phyloP scores from a whole-genome alignment of 2,329 filamentous ascomycete genomes.

The Cladosporium sp. region DNA sequence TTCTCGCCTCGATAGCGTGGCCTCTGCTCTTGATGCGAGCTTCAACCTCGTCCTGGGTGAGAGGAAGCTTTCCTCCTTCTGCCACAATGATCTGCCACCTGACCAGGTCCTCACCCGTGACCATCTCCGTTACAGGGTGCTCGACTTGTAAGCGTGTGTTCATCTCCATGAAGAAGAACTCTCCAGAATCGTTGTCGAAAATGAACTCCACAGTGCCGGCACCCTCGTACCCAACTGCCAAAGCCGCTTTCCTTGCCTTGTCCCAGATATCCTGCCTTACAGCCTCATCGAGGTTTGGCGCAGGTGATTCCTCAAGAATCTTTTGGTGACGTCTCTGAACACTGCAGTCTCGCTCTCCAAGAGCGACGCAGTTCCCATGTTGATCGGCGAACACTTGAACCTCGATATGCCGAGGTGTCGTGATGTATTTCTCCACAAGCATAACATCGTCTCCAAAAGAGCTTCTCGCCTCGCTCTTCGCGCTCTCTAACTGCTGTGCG shows the following conservation, averaged over 20 bases:
- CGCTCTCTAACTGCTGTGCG: conserved; percentile 56
- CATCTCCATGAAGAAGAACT: conserved; percentile 71
- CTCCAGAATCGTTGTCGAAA: conserved; percentile 62
- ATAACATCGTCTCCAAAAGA: conserved; percentile 65
- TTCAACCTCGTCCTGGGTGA: conserved; percentile 63
- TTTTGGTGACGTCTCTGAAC: conserved; percentile 64
- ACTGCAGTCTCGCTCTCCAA: conserved; percentile 63
- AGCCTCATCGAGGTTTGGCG: conserved; percentile 56
- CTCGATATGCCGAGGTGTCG: conserved; percentile 62
- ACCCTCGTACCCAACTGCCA: conserved; percentile 62
- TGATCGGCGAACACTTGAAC: conserved; percentile 65
- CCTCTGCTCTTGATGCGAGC: conserved; percentile 69
- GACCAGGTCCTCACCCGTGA: conserved; percentile 74
- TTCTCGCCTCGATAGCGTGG: conserved; percentile 89
- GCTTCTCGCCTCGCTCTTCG: conserved; percentile 60
- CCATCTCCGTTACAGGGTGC: conserved; percentile 86
- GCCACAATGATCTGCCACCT: conserved; percentile 94
- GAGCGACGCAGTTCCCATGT: conserved; percentile 60
- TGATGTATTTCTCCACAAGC: conserved; percentile 65
- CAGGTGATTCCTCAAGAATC: conserved; percentile 63
- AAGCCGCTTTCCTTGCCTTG: conserved; percentile 59
- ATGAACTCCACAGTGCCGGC: conserved; percentile 67
- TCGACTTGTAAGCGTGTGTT: conserved; percentile 88
- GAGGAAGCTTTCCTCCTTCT: conserved; percentile 61
- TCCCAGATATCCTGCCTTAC: conserved; percentile 62